Evolutionary conservation across 1,139 yeast species (phyloP), one percentile per base, ranked within the genome.

Genomic region (Taiozyma onychis): DNA sequence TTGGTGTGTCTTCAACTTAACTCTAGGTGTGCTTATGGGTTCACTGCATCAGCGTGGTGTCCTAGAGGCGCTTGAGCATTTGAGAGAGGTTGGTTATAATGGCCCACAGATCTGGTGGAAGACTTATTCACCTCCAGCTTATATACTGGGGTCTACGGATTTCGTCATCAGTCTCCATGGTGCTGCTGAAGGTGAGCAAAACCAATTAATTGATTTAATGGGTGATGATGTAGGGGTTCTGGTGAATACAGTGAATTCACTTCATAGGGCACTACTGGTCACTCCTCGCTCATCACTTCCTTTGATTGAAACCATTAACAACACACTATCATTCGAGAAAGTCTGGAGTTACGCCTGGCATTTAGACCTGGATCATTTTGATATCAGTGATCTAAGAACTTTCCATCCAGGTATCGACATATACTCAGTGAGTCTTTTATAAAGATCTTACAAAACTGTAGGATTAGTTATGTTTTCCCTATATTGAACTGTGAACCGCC

Each of bases 91-190:
- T 21, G 48, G 55, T 1, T 49, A 58, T n/a, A 53, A 64, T 2
- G 63, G 66, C 2, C 62, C 78, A 0, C 80, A 83, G 41, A 62
- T 89, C 2, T 93, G 96, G 93, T 93, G 98, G 97, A 83, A 91
- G 64, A 89, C 97, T 0, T 93, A 91, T 62, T 78, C 90, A 2
- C 98, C 98, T 0, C 98, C 99, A 0, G 77, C 88, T 3, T 91
- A 97, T 96, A 64, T 91, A 51, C 69, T 88, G 45, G 88, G 85
- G 3, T 72, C 71, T 47, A 41, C 53, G 1, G 50, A 59, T 6
- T 46, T 67, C 18, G 57, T 58, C 54, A 22, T 64, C 67, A 18
- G 41, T 14, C 14, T 37, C 14, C 41, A 37, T 21, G 24, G 24
- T 21, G 41, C 24, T 21, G 41, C 18, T 16, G 9, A 37, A 18